phyloP scores from a whole-genome alignment of 176 grass and related monocot genomes.

The Tillandsia fasciculata region DNA sequence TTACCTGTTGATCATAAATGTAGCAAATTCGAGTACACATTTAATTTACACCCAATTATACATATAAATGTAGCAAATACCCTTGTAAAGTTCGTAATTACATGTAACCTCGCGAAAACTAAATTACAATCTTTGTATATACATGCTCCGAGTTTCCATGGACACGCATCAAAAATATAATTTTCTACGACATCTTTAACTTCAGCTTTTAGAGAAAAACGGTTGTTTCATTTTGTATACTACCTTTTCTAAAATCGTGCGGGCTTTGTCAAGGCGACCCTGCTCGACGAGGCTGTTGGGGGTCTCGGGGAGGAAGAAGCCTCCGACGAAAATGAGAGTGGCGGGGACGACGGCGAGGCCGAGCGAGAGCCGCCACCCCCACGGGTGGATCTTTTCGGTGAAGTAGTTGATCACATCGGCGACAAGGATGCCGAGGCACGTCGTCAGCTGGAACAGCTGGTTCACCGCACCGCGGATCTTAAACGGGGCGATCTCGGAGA shows the following conservation, averaged over 20 bases:
- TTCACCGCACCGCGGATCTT: conserved; percentile 91
- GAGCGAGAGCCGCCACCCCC: conserved; percentile 86
- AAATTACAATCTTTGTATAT: too few species aligned
- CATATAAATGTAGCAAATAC: too few species aligned
- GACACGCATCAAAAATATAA: too few species aligned
- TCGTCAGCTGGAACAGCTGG: conserved; percentile 96
- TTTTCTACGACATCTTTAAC: too few species aligned
- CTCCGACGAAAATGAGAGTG: conserved; percentile 62
- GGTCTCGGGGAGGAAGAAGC: conserved; percentile 71
- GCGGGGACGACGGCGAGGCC: conserved; percentile 80
- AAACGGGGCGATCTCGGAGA: conserved; percentile 79
- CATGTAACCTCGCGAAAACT: too few species aligned
- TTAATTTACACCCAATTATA: too few species aligned
- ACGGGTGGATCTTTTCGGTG: conserved; percentile 64
- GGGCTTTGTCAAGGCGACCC: conserved; percentile 48
- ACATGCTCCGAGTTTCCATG: too few species aligned
- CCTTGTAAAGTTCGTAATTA: too few species aligned
- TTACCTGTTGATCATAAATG: neutral
- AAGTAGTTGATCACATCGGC: conserved; percentile 91
- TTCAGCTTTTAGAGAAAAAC: too few species aligned
- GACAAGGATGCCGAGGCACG: conserved; percentile 78
- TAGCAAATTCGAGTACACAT: too few species aligned
- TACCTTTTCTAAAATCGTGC: conserved; percentile 68
- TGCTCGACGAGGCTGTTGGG: conserved; percentile 95
- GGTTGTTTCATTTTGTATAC: too few species aligned